Evolutionary conservation across 306 rosid genomes (phyloP).

Genomic region (Acacia confusa): DNA sequence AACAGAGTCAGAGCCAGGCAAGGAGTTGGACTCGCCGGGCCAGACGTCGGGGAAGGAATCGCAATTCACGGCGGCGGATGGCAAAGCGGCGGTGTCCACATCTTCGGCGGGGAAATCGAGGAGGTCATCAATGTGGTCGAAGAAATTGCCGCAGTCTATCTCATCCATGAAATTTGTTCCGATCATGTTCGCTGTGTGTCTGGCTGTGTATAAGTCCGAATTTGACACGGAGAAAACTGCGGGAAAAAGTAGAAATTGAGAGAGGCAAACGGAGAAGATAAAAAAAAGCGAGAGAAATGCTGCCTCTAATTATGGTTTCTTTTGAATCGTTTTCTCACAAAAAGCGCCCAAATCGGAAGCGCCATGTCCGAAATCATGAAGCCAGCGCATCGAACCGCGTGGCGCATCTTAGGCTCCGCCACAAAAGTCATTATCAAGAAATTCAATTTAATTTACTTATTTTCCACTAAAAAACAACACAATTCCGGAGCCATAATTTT

Average conservation of each 20-base stretch:
- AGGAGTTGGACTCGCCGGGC: constrained; percentile 51
- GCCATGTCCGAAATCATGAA: background rate
- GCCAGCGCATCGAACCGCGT: constrained; percentile 31
- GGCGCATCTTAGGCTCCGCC: constrained; percentile 42
- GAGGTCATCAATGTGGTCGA: constrained; percentile 92
- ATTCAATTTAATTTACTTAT: no score
- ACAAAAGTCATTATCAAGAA: background rate
- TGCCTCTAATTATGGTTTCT: background rate
- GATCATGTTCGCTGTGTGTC: constrained; percentile 48
- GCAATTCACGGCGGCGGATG: constrained; percentile 40
- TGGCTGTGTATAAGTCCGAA: background rate
- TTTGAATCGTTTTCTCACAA: background rate
- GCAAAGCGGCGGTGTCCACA: constrained; percentile 50
- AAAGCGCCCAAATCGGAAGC: background rate
- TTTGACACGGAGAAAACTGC: background rate
- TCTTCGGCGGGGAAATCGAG: constrained; percentile 75
- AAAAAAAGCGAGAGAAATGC: background rate
- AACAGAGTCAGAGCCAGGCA: constrained; percentile 57
- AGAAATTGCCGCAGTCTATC: constrained; percentile 86
- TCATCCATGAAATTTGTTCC: constrained; percentile 77
- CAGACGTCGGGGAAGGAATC: constrained; percentile 56
- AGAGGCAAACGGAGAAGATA: background rate
- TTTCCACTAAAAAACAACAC: no score
- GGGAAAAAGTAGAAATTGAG: constrained; percentile 19
- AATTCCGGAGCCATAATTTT: no score